phyloP scores from a whole-genome alignment of 768 basidiomycete genomes.

The Auricularia sp. region DNA sequence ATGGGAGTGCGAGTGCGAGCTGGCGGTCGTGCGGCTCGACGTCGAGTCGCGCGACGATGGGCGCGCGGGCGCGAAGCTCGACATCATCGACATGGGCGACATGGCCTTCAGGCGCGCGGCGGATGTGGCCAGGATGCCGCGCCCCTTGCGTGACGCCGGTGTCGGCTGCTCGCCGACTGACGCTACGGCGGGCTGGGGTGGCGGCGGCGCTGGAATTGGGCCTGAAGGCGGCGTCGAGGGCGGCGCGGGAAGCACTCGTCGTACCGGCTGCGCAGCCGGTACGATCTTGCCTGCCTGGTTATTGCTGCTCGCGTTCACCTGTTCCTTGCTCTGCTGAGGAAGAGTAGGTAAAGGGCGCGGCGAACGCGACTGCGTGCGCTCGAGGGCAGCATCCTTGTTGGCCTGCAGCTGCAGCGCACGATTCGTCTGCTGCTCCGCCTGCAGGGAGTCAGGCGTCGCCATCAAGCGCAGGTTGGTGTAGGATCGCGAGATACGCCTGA shows the following conservation, averaged over 20 bases:
- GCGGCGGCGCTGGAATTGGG: too few species aligned
- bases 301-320: too few species aligned
- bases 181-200: neutral
- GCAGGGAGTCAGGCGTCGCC: neutral
- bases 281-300: too few species aligned
- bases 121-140: neutral
- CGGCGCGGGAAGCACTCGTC: neutral
- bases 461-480: neutral
- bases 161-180: neutral
- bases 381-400: too few species aligned
- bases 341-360: neutral
- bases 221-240: too few species aligned
- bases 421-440: neutral
- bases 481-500: neutral
- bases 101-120: neutral
- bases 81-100: neutral
- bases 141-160: neutral
- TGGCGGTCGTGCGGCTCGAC: neutral
- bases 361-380: neutral
- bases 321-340: too few species aligned
- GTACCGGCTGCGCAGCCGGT: too few species aligned
- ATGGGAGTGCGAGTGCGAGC: too few species aligned
- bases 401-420: neutral
- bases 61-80: neutral
- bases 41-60: neutral